Percentiles rank a stretch among this genome's conserved stretches.
phyloP scores from a whole-genome alignment of 2,329 filamentous ascomycete species.

The Colletotrichum tamarilloi region DNA sequence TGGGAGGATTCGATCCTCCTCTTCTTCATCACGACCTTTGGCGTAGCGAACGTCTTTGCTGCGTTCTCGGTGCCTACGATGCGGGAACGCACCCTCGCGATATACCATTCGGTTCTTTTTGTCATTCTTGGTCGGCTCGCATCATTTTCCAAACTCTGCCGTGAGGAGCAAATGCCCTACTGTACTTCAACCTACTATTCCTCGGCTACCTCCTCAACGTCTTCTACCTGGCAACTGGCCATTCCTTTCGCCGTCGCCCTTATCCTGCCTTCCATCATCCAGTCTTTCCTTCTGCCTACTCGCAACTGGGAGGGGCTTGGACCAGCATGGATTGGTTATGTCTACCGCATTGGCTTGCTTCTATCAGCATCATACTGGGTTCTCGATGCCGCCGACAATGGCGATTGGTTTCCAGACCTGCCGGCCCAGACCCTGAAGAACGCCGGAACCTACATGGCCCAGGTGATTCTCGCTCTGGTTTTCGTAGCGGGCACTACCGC shows the following conservation, averaged over 20 bases:
- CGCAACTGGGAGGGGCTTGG: slow-evolving; percentile 90
- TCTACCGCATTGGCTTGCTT: slow-evolving; percentile 80
- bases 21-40: slow-evolving; percentile 92
- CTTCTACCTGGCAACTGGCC: slow-evolving; percentile 86
- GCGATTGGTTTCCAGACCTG: slow-evolving; percentile 76
- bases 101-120: slow-evolving; percentile 89
- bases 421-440: slow-evolving; percentile 76
- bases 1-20: slow-evolving; percentile 97
- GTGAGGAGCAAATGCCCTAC: slow-evolving; percentile 98
- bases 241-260: slow-evolving; percentile 82
- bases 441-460: slow-evolving; percentile 80
- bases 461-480: slow-evolving; percentile 81
- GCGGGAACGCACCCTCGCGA: slow-evolving; percentile 77
- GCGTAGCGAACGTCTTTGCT: slow-evolving; percentile 76
- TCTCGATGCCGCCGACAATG: slow-evolving; percentile 89
- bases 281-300: slow-evolving; percentile 83
- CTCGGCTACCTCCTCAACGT: slow-evolving; percentile 90
- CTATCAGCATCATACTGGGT: slow-evolving; percentile 87
- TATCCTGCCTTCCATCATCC: slow-evolving; percentile 78
- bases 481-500: slow-evolving; percentile 86
- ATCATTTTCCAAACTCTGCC: slow-evolving; percentile 90
- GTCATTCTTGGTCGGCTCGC: slow-evolving; percentile 81
- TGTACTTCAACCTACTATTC: slow-evolving; percentile 97
- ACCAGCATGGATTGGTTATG: slow-evolving; percentile 83
- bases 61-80: slow-evolving; percentile 78